These are phyloP conservation scores for Exophiala sp. DNA, from an alignment of 2,329 filamentous ascomycete species.

Conservation along the genomic window DNA sequence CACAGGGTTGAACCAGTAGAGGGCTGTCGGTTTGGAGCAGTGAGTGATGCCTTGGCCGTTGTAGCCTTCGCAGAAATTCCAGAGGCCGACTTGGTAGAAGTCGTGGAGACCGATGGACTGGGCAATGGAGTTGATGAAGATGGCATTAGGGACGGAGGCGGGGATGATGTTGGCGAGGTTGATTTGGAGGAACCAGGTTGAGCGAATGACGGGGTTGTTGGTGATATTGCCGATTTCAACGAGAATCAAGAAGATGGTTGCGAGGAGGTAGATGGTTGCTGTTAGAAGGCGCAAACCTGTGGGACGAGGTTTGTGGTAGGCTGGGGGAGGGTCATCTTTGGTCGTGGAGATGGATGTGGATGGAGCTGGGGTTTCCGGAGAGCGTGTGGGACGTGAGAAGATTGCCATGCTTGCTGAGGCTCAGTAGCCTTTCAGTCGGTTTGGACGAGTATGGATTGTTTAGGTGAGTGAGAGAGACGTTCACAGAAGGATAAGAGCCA, in stretches of 20 bases:
- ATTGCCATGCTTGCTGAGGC: conserved; percentile 1
- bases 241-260: conserved; percentile 75
- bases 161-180: conserved; percentile 80
- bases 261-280: conserved; percentile 67
- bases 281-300: conserved; percentile 59
- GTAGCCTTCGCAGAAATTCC: conserved; percentile 90
- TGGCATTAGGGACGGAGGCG: conserved; percentile 64
- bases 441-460: too few relatives aligned
- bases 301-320: conserved; percentile 33
- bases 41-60: conserved; percentile 67
- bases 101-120: conserved; percentile 84
- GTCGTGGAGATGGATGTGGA: not conserved
- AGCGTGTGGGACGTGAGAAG: conserved; percentile 11
- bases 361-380: not conserved
- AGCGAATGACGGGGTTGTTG: conserved; percentile 58
- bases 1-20: conserved; percentile 92
- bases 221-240: conserved; percentile 74
- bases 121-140: conserved; percentile 81
- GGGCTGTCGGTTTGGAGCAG: conserved; percentile 65
- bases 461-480: too few relatives aligned
- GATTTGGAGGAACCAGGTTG: conserved; percentile 81
- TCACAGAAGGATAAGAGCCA: too few relatives aligned
- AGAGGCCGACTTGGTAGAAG: conserved; percentile 89
- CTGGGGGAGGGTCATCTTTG: conserved; percentile 18
- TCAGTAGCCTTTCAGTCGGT: too few relatives aligned